Conservation (phyloP, 768 basidiomycete genomes). For the Russula sp. region DNA sequence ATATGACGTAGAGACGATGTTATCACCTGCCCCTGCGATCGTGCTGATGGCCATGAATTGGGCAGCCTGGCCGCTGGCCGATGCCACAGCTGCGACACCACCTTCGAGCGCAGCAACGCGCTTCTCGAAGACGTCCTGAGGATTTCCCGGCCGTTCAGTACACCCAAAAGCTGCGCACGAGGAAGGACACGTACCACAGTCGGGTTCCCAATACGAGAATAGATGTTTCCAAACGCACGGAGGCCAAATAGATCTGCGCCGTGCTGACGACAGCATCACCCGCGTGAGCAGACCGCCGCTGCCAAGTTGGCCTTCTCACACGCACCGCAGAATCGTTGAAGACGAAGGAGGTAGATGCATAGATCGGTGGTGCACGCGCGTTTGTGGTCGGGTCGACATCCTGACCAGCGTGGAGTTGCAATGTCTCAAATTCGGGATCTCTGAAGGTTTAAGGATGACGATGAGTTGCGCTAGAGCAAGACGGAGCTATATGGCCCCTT, state of each 20-base stretch:
- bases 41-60: conserved; percentile 49
- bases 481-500: background rate
- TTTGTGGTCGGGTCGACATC: conserved; percentile 54
- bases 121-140: conserved; percentile 69
- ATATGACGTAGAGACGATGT: conserved; percentile 63
- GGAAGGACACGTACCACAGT: conserved; percentile 42
- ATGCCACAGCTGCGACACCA: conserved; percentile 67
- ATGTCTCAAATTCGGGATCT: conserved; percentile 66
- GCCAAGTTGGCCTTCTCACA: background rate
- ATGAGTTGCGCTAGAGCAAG: background rate
- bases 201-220: conserved; percentile 63
- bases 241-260: conserved; percentile 65
- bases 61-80: conserved; percentile 67
- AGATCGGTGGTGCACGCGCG: conserved; percentile 74
- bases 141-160: background rate
- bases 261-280: conserved; percentile 36
- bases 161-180: background rate
- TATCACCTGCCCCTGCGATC: conserved; percentile 59
- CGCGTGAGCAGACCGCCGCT: background rate
- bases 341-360: conserved; percentile 62
- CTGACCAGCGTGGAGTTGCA: conserved; percentile 76
- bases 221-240: conserved; percentile 50
- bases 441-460: conserved; percentile 19
- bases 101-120: conserved; percentile 78
- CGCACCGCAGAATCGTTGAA: conserved; percentile 64